phyloP scores from a whole-genome alignment of 441 rosid species.

The Capsella rubella region DNA sequence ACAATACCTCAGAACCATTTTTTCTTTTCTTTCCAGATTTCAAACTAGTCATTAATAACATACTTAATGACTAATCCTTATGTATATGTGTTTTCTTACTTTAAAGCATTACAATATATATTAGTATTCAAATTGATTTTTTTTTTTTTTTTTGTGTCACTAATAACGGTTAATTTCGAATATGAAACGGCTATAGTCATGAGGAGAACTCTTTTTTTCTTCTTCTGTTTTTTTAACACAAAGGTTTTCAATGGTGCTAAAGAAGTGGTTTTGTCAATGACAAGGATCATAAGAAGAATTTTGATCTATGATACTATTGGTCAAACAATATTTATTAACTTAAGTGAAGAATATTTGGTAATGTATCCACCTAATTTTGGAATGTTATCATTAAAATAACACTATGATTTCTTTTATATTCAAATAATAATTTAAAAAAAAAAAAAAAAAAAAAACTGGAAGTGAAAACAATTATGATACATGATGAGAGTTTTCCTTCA shows the following conservation, averaged over 20 bases:
- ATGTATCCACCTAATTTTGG: conserved; percentile 40
- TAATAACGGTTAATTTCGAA: background rate
- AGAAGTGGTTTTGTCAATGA: conserved; percentile 28
- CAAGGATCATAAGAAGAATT: background rate
- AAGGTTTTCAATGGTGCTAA: background rate
- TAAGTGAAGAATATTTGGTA: conserved; percentile 39
- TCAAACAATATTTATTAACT: conserved; percentile 36
- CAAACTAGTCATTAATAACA: background rate
- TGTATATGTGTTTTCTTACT: no score
- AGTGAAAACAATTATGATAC: conserved; percentile 21
- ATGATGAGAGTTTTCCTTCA: conserved; percentile 43
- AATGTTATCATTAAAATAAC: conserved; percentile 30
- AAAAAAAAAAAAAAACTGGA: background rate
- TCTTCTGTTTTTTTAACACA: no score
- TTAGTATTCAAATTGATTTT: background rate
- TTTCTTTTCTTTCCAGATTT: background rate
- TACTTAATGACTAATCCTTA: background rate
- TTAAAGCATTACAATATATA: background rate
- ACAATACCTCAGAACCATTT: background rate
- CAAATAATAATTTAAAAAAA: background rate
- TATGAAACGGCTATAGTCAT: conserved; percentile 9
- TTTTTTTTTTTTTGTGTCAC: background rate
- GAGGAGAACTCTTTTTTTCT: background rate
- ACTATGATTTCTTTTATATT: background rate
- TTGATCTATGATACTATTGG: conserved; percentile 16